These are phyloP conservation scores for Suillus sp. DNA, from an alignment of 768 basidiomycete species.

Conservation along the genomic window DNA sequence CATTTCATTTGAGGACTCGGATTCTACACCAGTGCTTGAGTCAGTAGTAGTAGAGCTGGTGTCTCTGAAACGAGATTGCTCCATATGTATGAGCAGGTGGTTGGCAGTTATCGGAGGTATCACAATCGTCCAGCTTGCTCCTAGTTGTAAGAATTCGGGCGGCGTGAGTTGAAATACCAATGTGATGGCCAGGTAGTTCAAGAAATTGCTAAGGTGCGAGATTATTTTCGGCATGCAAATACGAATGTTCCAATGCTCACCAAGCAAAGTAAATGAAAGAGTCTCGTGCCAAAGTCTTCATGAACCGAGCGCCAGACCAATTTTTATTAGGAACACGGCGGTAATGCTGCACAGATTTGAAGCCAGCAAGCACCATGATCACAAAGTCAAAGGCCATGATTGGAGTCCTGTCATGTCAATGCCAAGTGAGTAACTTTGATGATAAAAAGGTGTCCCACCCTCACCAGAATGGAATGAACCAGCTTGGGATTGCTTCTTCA, in stretches of 20 bases:
- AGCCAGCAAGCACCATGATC: conserved; percentile 4
- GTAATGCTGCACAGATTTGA: conserved; percentile 14
- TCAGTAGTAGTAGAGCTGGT: not conserved
- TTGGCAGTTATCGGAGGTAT: conserved; percentile 11
- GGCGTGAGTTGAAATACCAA: conserved; percentile 1
- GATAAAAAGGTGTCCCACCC: not conserved
- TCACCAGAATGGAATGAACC: conserved; percentile 13
- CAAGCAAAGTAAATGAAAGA: conserved; percentile 11
- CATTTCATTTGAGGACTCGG: not conserved
- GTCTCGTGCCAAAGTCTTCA: conserved; percentile 10
- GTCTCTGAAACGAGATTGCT: conserved; percentile 2
- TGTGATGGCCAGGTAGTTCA: not conserved
- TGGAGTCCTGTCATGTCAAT: not conserved
- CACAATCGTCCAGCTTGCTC: conserved; percentile 3
- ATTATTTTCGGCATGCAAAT: not conserved
- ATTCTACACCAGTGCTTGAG: not conserved
- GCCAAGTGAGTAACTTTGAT: not conserved
- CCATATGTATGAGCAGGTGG: conserved; percentile 11
- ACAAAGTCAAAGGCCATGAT: conserved; percentile 12
- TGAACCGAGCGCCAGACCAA: conserved; percentile 11
- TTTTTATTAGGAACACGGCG: conserved; percentile 7
- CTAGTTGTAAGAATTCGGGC: not conserved
- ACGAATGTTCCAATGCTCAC: not conserved
- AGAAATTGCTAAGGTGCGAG: conserved; percentile 6
- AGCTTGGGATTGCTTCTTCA: not conserved